Evolutionary conservation across 2,329 filamentous ascomycete species (phyloP), one percentile per base, ranked within the genome.

Genomic region (Aspergillus sojae): DNA sequence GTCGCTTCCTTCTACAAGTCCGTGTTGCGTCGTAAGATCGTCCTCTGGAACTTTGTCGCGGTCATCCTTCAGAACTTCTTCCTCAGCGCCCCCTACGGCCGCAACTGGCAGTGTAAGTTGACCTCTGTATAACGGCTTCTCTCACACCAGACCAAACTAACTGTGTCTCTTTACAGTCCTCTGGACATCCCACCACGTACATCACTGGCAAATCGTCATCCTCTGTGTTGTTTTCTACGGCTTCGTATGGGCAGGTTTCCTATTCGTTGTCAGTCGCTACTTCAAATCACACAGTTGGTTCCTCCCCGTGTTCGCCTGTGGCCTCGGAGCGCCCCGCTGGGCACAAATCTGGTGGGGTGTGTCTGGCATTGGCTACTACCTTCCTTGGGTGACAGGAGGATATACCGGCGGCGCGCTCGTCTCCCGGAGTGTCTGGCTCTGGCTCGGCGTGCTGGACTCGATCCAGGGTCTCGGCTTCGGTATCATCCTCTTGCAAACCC

Each of bases 11-110:
- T 90, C 79, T 90, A 89, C 77, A 82, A 79, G 58, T 85, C 86
- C 2, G 79, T 89, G 6, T 79, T 84, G 65, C 82, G 86, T 56
- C 84, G 88, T 64, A 89, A 89, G 76, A 86, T 90, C 63, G 84
- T 90, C 52, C 79, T 88, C 19, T 90, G 88, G 88, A 90, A 89
- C 78, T 86, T 89, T 75, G 76, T 88, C 62, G 83, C 85, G 4
- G 85, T 90, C 50, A 78, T 89, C 63, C 77, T 90, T 32, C 88
- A 89, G 71, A 90, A 90, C 75, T 89, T 88, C 81, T 90, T 87
- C 78, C 81, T 90, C 30, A 86, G 85, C 30, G 83, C 88, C 0
- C 87, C 86, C 1, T 90, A 89, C 69, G 88, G 88, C 46, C 84
- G 88, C 58, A 90, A 89, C 73, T 91, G 88, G 88, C 79, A 80